A percentile compares a stretch with the other conserved stretches of the same genome.
These are phyloP conservation scores for Leptographium wingfieldii DNA, from an alignment of 2,329 filamentous ascomycete genomes.

Conservation along the genomic window DNA sequence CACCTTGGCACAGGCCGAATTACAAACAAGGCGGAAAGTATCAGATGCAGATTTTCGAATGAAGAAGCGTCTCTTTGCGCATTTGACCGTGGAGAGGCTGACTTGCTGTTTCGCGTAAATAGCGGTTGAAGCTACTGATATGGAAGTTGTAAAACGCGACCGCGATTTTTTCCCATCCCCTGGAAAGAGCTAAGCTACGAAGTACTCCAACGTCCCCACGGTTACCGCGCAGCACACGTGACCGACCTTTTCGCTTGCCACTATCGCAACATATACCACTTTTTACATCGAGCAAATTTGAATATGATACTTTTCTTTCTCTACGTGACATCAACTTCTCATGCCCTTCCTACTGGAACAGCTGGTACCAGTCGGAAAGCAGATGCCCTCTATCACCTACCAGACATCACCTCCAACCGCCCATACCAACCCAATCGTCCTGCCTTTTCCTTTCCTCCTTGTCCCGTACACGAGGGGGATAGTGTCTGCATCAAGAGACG, in stretches of 20 bases:
- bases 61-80: background rate
- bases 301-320: constrained; percentile 1
- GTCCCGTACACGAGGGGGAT: background rate
- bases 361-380: background rate
- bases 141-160: background rate
- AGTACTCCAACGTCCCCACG: background rate
- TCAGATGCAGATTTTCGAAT: background rate
- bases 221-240: background rate
- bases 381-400: background rate
- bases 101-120: background rate
- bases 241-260: background rate
- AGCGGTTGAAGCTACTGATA: background rate
- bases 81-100: background rate
- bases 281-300: background rate
- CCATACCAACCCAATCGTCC: background rate
- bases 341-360: background rate
- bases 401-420: background rate
- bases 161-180: constrained; percentile 1
- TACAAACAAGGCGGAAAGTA: background rate
- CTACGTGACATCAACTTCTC: background rate
- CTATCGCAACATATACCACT: background rate
- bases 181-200: background rate
- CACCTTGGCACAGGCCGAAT: background rate
- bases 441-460: background rate
- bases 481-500: background rate